Conservation (phyloP, 495 filamentous ascomycete species). For the Haplographium delicatum region DNA sequence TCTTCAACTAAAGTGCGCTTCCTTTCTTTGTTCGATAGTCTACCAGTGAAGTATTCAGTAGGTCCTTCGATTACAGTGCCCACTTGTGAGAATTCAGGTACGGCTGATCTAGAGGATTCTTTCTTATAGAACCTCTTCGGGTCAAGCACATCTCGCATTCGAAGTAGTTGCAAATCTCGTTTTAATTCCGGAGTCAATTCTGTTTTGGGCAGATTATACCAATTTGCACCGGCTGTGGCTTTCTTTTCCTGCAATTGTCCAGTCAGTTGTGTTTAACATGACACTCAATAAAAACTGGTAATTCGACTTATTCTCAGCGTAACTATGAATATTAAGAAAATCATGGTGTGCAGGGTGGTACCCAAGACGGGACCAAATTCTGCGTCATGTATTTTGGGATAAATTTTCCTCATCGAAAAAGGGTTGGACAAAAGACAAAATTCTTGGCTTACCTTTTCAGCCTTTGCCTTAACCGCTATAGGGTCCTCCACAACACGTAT, state of each 20-base stretch:
- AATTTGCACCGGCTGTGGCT: slow-evolving; percentile 51
- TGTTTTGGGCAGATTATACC: slow-evolving; percentile 84
- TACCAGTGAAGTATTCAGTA: slow-evolving; percentile 74
- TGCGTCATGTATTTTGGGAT: slow-evolving; percentile 59
- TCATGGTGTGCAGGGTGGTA: slow-evolving; percentile 60
- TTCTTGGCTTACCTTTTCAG: slow-evolving; percentile 39
- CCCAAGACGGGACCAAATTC: slow-evolving; percentile 72
- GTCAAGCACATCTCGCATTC: slow-evolving; percentile 84
- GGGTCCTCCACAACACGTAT: slow-evolving; percentile 42
- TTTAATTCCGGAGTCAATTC: slow-evolving; percentile 78
- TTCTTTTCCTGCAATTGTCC: slow-evolving; percentile 34
- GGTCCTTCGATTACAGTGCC: slow-evolving; percentile 87
- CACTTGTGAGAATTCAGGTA: slow-evolving; percentile 80
- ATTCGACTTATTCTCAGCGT: slow-evolving; percentile 68
- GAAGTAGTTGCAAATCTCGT: slow-evolving; percentile 78
- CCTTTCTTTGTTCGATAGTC: slow-evolving; percentile 79
- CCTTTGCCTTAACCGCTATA: slow-evolving; percentile 30
- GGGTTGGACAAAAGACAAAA: slow-evolving; percentile 12
- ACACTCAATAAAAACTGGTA: slow-evolving; percentile 1
- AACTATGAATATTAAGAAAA: slow-evolving; percentile 83
- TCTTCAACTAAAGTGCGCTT: slow-evolving; percentile 92
- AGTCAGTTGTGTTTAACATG: slow-evolving; percentile 27
- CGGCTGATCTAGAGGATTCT: slow-evolving; percentile 53
- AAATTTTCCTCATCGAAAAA: slow-evolving; percentile 62
- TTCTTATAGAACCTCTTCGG: slow-evolving; percentile 89